These are phyloP conservation scores for Ampelocalamus luodianensis DNA, from an alignment of 176 grass and related monocot genomes.

Conservation along the genomic window DNA sequence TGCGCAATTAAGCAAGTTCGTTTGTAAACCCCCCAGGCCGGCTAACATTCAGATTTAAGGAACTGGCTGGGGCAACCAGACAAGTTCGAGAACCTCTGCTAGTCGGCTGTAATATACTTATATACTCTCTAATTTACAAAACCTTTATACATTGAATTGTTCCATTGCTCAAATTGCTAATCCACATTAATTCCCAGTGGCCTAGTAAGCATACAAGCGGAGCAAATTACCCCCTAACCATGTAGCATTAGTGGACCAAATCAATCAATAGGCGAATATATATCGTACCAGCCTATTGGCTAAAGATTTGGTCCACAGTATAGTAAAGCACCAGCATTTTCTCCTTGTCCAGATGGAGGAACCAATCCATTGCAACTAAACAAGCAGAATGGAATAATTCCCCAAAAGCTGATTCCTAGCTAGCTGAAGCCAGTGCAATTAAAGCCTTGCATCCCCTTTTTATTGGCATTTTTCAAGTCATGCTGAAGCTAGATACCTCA, in stretches of 20 bases:
- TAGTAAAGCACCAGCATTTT: conserved; percentile 35
- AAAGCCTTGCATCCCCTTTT: conserved; percentile 25
- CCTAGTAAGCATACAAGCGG: conserved; percentile 2
- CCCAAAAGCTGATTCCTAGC: background rate
- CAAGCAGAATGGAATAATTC: conserved; percentile 31
- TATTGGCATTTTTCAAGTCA: conserved; percentile 22
- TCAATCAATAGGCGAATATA: conserved; percentile 42
- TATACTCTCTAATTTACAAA: background rate
- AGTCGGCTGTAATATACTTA: background rate
- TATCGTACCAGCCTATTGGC: conserved; percentile 14
- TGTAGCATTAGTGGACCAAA: conserved; percentile 36
- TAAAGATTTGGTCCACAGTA: conserved; percentile 38
- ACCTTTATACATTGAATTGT: background rate
- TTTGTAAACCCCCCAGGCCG: background rate
- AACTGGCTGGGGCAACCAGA: background rate
- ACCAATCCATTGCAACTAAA: conserved; percentile 12
- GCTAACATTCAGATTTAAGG: background rate
- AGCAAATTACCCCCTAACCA: background rate
- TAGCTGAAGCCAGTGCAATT: conserved; percentile 56
- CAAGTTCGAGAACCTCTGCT: background rate
- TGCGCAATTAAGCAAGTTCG: background rate
- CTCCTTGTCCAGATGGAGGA: conserved; percentile 38
- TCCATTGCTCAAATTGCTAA: background rate
- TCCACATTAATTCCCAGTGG: background rate
- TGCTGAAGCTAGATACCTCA: conserved; percentile 43